phyloP scores from a whole-genome alignment of 169 alveolate species.

The Perkinsus chesapeaki region DNA sequence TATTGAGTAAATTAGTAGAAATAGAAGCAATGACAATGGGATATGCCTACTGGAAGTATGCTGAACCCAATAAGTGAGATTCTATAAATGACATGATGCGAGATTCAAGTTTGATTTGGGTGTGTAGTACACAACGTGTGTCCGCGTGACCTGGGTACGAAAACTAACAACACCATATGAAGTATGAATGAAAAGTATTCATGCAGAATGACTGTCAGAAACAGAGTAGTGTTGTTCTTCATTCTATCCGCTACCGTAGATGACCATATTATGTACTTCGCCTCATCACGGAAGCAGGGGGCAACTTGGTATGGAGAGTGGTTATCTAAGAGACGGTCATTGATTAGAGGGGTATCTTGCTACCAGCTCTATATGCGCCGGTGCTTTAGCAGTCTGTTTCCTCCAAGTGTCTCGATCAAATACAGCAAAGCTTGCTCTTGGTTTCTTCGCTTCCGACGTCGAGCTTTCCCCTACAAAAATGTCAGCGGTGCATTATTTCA shows the following conservation, averaged over 20 bases:
- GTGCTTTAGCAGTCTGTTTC: neutral
- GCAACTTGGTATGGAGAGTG: neutral
- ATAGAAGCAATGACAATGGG: too few relatives aligned
- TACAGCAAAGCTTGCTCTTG: neutral
- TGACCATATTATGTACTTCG: neutral
- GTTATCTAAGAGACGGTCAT: neutral
- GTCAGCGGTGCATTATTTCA: neutral
- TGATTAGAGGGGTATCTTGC: neutral
- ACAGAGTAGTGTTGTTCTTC: neutral
- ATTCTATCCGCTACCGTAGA: too few relatives aligned
- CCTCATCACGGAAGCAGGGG: neutral
- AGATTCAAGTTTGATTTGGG: too few relatives aligned
- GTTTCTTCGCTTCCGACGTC: neutral
- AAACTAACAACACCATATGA: too few relatives aligned
- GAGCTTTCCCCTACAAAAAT: neutral
- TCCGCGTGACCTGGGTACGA: too few relatives aligned
- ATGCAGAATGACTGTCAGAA: neutral
- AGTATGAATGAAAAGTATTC: too few relatives aligned
- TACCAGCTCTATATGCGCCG: neutral
- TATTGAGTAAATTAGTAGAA: too few relatives aligned
- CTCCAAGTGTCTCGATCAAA: neutral
- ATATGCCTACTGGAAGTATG: too few relatives aligned
- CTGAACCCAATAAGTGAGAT: too few relatives aligned
- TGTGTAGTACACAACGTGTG: too few relatives aligned
- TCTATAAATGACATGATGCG: too few relatives aligned